Conservation (phyloP, 495 filamentous ascomycete species). For the Penicillium samsonianum region DNA sequence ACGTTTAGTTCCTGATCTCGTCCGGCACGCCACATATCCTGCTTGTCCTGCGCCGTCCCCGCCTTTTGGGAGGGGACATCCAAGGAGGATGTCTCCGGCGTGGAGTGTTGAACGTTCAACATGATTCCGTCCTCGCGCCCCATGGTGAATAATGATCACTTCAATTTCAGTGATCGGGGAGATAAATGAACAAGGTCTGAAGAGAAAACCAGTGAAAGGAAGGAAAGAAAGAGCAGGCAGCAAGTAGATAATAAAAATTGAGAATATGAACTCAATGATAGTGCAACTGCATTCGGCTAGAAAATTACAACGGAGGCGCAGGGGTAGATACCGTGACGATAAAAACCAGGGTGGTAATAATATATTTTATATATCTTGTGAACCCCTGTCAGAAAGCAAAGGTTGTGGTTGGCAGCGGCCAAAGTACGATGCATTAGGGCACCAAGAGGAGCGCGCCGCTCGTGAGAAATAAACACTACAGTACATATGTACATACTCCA, state of each 20-base stretch:
- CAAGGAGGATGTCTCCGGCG: background rate
- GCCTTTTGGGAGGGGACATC: background rate
- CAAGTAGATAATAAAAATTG: background rate
- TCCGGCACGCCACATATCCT: background rate
- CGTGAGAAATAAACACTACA: too few species aligned
- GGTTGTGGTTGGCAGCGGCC: background rate
- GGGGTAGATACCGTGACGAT: background rate
- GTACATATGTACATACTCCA: too few species aligned
- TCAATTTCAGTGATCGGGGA: background rate
- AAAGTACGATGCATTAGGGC: background rate
- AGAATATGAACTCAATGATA: too few species aligned
- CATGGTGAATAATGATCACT: background rate
- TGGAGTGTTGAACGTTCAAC: background rate
- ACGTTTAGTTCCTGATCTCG: background rate
- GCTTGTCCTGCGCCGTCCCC: background rate
- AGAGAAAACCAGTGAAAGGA: background rate
- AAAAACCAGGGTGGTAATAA: background rate
- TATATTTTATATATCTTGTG: background rate
- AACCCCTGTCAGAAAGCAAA: background rate
- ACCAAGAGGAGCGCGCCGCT: background rate
- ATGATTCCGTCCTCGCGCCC: background rate
- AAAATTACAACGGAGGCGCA: background rate
- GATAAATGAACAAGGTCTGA: background rate
- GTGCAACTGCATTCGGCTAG: background rate
- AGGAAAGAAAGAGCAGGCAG: background rate